Evolutionary conservation across 2,329 filamentous ascomycete genomes (phyloP).

Genomic region (Arthrinium puccinioides): DNA sequence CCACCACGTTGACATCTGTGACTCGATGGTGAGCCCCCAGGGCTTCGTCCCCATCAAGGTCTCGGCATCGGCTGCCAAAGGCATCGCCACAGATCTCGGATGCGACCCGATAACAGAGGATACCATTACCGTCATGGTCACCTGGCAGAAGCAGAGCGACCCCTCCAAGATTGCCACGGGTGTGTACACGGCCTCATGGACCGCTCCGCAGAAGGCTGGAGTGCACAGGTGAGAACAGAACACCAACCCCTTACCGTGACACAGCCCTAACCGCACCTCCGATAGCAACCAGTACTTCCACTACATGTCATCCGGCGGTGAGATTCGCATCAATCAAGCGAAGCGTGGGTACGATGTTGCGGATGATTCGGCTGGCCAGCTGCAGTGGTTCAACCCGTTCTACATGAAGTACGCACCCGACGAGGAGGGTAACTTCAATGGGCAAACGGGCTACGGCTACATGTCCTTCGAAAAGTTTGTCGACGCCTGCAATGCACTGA

Average conservation of each 20-base stretch:
- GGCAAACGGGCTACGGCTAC: constrained; percentile 88
- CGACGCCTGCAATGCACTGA: constrained; percentile 73
- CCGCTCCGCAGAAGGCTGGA: constrained; percentile 82
- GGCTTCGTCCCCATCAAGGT: constrained; percentile 75
- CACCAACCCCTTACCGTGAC: neutral
- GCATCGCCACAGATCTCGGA: constrained; percentile 70
- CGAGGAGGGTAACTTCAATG: constrained; percentile 89
- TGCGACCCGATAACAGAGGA: constrained; percentile 81
- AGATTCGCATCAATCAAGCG: constrained; percentile 86
- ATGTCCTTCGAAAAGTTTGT: constrained; percentile 95
- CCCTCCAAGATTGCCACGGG: constrained; percentile 68
- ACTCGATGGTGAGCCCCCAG: constrained; percentile 72
- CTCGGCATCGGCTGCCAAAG: constrained; percentile 68
- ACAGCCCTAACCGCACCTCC: neutral
- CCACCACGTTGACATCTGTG: constrained; percentile 88
- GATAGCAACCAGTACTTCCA: constrained; percentile 82
- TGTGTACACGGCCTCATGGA: constrained; percentile 93
- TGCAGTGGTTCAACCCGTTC: constrained; percentile 90
- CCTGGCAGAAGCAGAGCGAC: constrained; percentile 72
- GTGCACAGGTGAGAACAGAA: constrained; percentile 58
- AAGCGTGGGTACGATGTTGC: constrained; percentile 93
- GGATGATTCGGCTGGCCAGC: constrained; percentile 62
- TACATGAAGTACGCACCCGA: constrained; percentile 94
- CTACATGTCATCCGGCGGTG: constrained; percentile 77
- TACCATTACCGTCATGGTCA: constrained; percentile 84